Percentiles rank a stretch among this genome's conserved stretches.
Evolutionary conservation across 148 eudicot genomes (phyloP).

Genomic region (Fagopyrum esculentum): DNA sequence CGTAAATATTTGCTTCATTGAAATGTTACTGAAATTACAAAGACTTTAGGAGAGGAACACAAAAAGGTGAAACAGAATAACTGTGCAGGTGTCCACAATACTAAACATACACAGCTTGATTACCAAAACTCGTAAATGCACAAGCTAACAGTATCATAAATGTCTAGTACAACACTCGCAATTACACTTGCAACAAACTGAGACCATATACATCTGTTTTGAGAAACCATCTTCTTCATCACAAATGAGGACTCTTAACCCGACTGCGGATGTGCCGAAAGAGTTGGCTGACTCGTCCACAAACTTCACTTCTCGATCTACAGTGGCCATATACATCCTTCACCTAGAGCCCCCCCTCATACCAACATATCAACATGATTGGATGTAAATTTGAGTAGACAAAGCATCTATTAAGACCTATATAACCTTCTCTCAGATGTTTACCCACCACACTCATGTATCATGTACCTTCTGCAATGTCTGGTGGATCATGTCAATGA

Average conservation of each 20-base stretch:
- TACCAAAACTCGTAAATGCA: conserved; percentile 3
- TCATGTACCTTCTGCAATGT: conserved; percentile 64
- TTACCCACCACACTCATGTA: conserved; percentile 11
- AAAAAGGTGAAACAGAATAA: neutral
- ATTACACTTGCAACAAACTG: conserved; percentile 1
- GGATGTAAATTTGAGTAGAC: neutral
- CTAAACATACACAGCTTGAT: neutral
- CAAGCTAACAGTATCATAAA: neutral
- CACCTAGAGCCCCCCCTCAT: neutral
- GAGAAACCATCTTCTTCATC: neutral
- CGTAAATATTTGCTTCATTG: neutral
- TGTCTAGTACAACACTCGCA: conserved; percentile 7
- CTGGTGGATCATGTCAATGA: conserved; percentile 70
- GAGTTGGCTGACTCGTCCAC: neutral
- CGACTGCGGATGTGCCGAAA: neutral
- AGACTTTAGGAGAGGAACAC: neutral
- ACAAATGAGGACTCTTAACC: neutral
- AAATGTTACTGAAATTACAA: neutral
- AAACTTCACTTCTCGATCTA: conserved; percentile 1
- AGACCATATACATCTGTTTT: neutral
- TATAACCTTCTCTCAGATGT: neutral
- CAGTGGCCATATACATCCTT: neutral
- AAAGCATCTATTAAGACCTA: conserved; percentile 2
- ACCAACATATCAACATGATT: neutral
- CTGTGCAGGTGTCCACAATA: neutral